Evolutionary conservation across 441 rosid genomes (phyloP), one percentile per base, ranked within the genome.

Genomic region (Eutrema salsugineum): DNA sequence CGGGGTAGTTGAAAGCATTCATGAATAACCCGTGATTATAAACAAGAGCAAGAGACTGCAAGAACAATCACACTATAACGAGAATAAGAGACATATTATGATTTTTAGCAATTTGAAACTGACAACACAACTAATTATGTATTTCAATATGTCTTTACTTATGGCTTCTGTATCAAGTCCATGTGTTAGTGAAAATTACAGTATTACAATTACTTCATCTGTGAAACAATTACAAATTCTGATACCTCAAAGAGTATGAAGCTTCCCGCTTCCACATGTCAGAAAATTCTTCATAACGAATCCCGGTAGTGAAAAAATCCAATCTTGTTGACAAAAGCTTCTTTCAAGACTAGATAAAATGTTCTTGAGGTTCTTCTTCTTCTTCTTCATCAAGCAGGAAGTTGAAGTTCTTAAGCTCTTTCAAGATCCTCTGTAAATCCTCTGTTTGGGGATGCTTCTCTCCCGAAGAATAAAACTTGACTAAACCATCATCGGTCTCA

Each of bases 381-480:
- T 14, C 48, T 43, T 42, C 71, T 0, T 59, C 74, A 54, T 55
- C 60, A 54, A 54, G 22, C 2, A 75, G 6, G 33, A 46, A 30
- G 10, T 16, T 54, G 28, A 54, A 46, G 46, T 66, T 80, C 20
- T 69, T 75, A 64, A 87, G 47, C 30, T 82, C 89, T 70, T 68
- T 77, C 83, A 87, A 77, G 53, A 83, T 58, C 70, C 46, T 68
- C 49, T 84, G 83, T 55, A 87, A 68, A 6, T 72, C 78, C 75
- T 85, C 78, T 50, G 77, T 76, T 59, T 77, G 64, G 40, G 81
- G 80, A 70, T 82, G 89, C 65, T 85, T 84, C 79, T 84, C 92
- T 58, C 85, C 88, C 11, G 81, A 73, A 62, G 92, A 87, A 68
- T 80, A 85, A 71, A 87, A 89, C 77, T 87, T 85, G 12, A 80